phyloP scores from a whole-genome alignment of 1,284 basidiomycete genomes.

The Microbotryum saponariae region DNA sequence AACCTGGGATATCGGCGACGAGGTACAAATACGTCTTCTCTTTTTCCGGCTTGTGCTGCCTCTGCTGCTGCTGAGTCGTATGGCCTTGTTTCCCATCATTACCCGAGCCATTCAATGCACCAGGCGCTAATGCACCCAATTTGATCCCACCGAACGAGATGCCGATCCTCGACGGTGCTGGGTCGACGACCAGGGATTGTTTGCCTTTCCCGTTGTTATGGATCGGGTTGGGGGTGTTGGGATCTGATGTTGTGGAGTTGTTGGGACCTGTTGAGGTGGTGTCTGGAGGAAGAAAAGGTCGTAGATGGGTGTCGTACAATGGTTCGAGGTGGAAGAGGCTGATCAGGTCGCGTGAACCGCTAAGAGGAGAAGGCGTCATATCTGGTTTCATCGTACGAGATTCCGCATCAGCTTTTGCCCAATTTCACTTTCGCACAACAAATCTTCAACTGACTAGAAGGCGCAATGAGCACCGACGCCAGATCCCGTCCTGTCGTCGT shows the following conservation, averaged over 20 bases:
- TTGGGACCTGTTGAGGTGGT: background rate
- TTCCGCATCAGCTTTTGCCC: background rate
- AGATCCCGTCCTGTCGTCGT: background rate
- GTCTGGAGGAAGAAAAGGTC: slow-evolving; percentile 29
- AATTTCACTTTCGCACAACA: too few relatives aligned
- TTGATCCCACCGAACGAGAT: slow-evolving; percentile 28
- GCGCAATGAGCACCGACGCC: background rate
- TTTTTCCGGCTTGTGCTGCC: slow-evolving; percentile 32
- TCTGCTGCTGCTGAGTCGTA: slow-evolving; percentile 15
- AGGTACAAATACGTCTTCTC: slow-evolving; percentile 33
- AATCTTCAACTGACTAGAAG: too few relatives aligned
- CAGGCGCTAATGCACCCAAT: slow-evolving; percentile 4
- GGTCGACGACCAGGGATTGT: background rate
- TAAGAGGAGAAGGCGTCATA: slow-evolving; percentile 19
- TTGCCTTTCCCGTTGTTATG: slow-evolving; percentile 26
- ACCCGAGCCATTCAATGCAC: background rate
- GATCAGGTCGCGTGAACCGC: slow-evolving; percentile 31
- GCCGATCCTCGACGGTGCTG: slow-evolving; percentile 4
- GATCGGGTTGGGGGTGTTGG: background rate
- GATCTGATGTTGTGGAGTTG: background rate
- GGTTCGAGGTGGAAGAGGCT: slow-evolving; percentile 23
- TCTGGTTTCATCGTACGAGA: slow-evolving; percentile 5
- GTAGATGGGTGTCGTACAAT: slow-evolving; percentile 31
- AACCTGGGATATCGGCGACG: slow-evolving; percentile 34
- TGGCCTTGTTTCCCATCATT: background rate